Evolutionary conservation across 305 asterid species (phyloP).

Genomic region (Salvia sclarea): DNA sequence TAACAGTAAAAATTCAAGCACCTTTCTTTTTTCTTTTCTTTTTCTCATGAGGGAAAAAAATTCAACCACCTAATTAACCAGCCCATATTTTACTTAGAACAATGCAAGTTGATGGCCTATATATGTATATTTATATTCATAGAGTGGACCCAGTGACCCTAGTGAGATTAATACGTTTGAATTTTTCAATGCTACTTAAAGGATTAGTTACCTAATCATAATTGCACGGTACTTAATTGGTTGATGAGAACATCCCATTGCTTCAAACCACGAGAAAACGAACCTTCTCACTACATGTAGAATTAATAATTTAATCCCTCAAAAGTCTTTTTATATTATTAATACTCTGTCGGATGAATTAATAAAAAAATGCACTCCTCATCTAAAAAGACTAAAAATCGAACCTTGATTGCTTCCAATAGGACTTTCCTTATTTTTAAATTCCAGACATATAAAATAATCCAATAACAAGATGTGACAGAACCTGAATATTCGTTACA

Average conservation of each 20-base stretch:
- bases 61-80: conserved; percentile 3
- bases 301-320: background rate
- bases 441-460: background rate
- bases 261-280: background rate
- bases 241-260: conserved; percentile 23
- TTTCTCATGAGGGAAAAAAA: too few relatives aligned
- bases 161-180: background rate
- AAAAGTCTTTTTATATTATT: background rate
- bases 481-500: conserved; percentile 8
- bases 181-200: conserved; percentile 3
- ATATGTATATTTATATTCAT: conserved; percentile 5
- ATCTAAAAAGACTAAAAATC: conserved; percentile 1
- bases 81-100: conserved; percentile 6
- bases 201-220: conserved; percentile 6
- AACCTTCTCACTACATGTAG: conserved; percentile 26
- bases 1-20: conserved; percentile 14
- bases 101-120: conserved; percentile 18
- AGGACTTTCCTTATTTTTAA: background rate
- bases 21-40: too few relatives aligned
- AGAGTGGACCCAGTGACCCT: conserved; percentile 30
- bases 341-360: background rate
- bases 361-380: background rate
- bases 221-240: conserved; percentile 19
- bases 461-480: background rate
- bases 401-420: conserved; percentile 12